Base-by-base conservation (phyloP, 2,329 filamentous ascomycete species). In the Fusarium sp. region DNA sequence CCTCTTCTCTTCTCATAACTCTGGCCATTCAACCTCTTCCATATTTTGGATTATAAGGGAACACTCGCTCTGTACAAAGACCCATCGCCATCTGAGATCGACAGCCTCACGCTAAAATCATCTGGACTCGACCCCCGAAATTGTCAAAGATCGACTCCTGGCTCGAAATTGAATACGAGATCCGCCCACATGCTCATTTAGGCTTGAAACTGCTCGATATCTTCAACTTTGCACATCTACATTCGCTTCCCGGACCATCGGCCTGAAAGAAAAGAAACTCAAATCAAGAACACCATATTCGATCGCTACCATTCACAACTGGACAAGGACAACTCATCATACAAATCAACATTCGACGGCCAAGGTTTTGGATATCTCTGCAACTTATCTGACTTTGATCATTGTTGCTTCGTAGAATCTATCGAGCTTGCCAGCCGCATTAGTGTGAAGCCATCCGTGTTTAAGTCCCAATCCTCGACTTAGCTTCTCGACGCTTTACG, bases 1-100 rank as follows among this genome's bases (percentile, higher is more conserved):
- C 65, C 53, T 25, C 30, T 59, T 46, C 80, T 80, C 79, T 82
- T 82, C 82, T 81, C 77, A 76, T 76, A 59, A 60, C 63, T 55
- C 57, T 65, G 66, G 65, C 49, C 64, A 67, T 64, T 64, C 72
- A 55, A 69, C 69, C 60, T 61, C 57, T 74, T 64, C 61, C 61
- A 27, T 44, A 42, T 48, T 69, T 65, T 49, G 61, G 57, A 74
- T 53, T 57, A 59, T 49, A 56, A 51, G 64, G 64, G 61, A 74
- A 74, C 61, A 57, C 46, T 61, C 54, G 55, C 64, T 65, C 49
- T 70, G 60, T 61, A 62, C 62, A 74, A 54, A 67, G 58, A 66
- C 49, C 52, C 57, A 56, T 57, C 63, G 30, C 56, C 63, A 64
- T 44, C 22, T 69, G 52, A 63, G 63, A 68, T 57, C 42, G 59